phyloP scores from a whole-genome alignment of 1,284 basidiomycete genomes.

The Heimioporus retisporus region DNA sequence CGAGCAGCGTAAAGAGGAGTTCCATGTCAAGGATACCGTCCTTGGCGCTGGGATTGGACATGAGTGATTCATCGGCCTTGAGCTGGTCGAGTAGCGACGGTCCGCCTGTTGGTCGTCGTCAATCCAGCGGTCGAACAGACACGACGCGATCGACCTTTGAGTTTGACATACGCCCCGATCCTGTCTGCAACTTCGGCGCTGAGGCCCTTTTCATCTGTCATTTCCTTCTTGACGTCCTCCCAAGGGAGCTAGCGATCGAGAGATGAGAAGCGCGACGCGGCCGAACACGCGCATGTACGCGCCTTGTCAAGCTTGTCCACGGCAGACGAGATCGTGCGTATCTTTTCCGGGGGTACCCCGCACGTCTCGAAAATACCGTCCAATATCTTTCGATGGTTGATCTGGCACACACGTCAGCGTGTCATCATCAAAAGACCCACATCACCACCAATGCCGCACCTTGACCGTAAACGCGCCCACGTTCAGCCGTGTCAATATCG shows the following conservation, averaged over 20 bases:
- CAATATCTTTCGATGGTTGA: constrained; percentile 98
- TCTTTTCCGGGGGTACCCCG: constrained; percentile 94
- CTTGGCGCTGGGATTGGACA: constrained; percentile 80
- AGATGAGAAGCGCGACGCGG: constrained; percentile 1
- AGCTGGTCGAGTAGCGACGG: constrained; percentile 84
- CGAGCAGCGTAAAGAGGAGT: constrained; percentile 87
- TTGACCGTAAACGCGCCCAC: constrained; percentile 97
- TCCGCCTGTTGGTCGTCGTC: constrained; percentile 63
- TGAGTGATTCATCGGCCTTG: constrained; percentile 74
- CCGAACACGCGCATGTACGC: constrained; percentile 13
- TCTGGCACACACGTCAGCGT: constrained; percentile 49
- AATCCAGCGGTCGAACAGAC: neutral
- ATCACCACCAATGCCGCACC: constrained; percentile 56
- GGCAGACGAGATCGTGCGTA: constrained; percentile 94
- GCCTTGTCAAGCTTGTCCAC: constrained; percentile 99
- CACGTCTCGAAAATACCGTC: constrained; percentile 99
- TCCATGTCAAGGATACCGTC: constrained; percentile 94
- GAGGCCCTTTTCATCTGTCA: constrained; percentile 96
- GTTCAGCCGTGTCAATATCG: constrained; percentile 86
- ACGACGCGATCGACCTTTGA: constrained; percentile 73
- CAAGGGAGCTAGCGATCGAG: constrained; percentile 73
- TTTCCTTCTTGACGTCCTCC: constrained; percentile 95
- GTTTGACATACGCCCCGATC: constrained; percentile 97
- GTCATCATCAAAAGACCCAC: neutral
- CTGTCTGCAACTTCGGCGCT: constrained; percentile 89